Conservation (phyloP, 345 rosid species). For the Camelina sativa region DNA sequence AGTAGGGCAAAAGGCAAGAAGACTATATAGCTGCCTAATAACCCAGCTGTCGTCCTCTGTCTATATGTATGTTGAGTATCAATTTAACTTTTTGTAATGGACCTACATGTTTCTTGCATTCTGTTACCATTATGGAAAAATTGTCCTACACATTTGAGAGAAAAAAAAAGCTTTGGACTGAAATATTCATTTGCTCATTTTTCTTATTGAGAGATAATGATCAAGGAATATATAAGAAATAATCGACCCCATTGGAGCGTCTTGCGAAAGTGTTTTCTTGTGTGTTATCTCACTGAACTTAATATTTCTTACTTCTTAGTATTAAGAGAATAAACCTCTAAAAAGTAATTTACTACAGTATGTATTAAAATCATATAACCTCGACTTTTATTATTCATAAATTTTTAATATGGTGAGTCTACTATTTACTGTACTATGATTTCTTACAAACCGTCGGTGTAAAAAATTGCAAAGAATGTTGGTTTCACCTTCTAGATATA, state of each 20-base stretch:
- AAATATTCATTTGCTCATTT: constrained; percentile 6
- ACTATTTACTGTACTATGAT: neutral
- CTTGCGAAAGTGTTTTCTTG: constrained; percentile 32
- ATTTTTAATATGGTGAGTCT: neutral
- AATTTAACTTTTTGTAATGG: constrained; percentile 42
- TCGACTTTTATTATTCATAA: neutral
- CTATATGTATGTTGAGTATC: constrained; percentile 34
- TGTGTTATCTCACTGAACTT: constrained; percentile 8
- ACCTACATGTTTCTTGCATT: constrained; percentile 45
- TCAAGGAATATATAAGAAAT: neutral
- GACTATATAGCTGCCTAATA: constrained; percentile 40
- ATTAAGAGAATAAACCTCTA: neutral
- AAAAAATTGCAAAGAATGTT: no score
- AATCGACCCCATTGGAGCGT: constrained; percentile 29
- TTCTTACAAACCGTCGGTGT: no score
- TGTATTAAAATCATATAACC: neutral
- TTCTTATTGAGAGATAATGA: neutral
- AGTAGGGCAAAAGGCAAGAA: constrained; percentile 44
- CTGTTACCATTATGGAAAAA: constrained; percentile 36
- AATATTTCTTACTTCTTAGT: constrained; percentile 12
- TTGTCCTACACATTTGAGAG: constrained; percentile 25
- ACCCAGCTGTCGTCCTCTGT: constrained; percentile 45
- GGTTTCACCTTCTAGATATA: no score
- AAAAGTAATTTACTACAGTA: neutral
- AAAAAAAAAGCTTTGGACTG: neutral